These are phyloP conservation scores for Paragyromitra xinjiangensis DNA, from an alignment of 495 filamentous ascomycete genomes.

Conservation along the genomic window DNA sequence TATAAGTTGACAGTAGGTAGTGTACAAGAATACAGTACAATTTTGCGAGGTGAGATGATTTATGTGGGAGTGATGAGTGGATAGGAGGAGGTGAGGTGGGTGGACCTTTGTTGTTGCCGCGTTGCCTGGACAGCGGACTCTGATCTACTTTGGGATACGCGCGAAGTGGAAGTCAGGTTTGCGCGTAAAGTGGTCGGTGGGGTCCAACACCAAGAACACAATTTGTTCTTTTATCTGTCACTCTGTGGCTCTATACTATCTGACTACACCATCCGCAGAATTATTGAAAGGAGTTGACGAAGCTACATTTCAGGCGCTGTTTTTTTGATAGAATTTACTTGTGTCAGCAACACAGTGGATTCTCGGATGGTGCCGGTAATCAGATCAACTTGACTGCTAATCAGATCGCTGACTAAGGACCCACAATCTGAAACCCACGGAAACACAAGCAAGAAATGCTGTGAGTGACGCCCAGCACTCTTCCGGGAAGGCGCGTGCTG, in stretches of 20 bases:
- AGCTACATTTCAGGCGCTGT: too few species aligned
- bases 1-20: neutral
- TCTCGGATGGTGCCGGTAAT: neutral
- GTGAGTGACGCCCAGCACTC: constrained; percentile 14
- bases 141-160: constrained; percentile 10
- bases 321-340: too few species aligned
- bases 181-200: neutral
- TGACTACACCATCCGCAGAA: neutral
- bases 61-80: constrained; percentile 1
- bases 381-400: constrained; percentile 14
- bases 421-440: constrained; percentile 8
- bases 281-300: too few species aligned
- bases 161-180: constrained; percentile 32
- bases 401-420: constrained; percentile 28
- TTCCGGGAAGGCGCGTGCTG: constrained; percentile 39
- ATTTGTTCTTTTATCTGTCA: neutral
- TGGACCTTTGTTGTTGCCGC: constrained; percentile 41
- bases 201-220: neutral
- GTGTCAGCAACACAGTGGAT: neutral
- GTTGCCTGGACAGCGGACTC: constrained; percentile 41
- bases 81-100: neutral
- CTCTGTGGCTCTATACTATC: neutral
- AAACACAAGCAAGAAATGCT: neutral
- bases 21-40: constrained; percentile 51
- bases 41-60: neutral